phyloP scores from a whole-genome alignment of 2,329 filamentous ascomycete species.

The Aspergillus sp. region DNA sequence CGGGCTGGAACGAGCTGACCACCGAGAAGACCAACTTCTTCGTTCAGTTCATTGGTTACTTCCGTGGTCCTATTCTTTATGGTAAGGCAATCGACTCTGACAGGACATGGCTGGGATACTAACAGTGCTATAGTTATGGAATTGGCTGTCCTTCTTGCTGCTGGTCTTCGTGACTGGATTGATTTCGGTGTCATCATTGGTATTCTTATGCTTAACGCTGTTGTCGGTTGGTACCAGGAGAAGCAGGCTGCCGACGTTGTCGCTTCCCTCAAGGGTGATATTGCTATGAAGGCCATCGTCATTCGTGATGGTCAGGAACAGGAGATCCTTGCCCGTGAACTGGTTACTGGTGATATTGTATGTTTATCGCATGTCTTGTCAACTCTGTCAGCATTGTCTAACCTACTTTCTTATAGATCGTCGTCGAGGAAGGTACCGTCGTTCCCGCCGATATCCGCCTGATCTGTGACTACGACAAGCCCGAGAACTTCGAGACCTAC shows the following conservation, averaged over 20 bases:
- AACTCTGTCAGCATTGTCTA: background rate
- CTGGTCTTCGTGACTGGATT: constrained; percentile 74
- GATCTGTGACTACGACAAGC: constrained; percentile 71
- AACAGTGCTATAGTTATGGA: constrained; percentile 61
- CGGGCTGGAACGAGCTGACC: constrained; percentile 71
- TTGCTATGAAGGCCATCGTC: constrained; percentile 71
- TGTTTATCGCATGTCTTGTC: constrained; percentile 30
- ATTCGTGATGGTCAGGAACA: constrained; percentile 68
- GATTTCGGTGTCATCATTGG: constrained; percentile 77
- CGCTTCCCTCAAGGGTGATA: constrained; percentile 73
- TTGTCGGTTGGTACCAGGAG: constrained; percentile 79
- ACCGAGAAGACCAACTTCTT: constrained; percentile 76
- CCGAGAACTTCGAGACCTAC: constrained; percentile 68
- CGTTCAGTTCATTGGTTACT: constrained; percentile 73
- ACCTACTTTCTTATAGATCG: constrained; percentile 47
- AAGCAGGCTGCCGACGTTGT: constrained; percentile 79
- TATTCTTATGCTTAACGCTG: constrained; percentile 73
- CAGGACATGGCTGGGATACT: background rate
- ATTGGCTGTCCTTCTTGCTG: constrained; percentile 71
- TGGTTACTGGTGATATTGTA: constrained; percentile 75
- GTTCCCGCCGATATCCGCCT: constrained; percentile 70
- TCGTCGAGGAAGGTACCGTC: constrained; percentile 71
- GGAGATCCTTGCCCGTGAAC: constrained; percentile 69
- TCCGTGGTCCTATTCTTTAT: constrained; percentile 75
- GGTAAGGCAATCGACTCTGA: constrained; percentile 53